Conservation (phyloP, 163 green algal species). For the Scenedesmus sp. region DNA sequence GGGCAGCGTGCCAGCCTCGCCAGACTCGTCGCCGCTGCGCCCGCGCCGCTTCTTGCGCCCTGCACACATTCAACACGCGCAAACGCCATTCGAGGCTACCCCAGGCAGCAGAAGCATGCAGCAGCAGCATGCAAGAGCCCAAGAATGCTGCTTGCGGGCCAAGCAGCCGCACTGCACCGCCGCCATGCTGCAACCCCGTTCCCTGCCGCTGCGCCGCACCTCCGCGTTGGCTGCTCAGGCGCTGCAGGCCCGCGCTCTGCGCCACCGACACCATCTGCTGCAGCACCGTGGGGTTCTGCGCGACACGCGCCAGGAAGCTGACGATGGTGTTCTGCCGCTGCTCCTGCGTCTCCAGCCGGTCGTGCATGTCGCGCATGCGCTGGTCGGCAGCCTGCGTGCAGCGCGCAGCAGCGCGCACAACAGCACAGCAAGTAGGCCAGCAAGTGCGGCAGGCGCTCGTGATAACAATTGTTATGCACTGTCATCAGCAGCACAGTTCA, state of each 20-base stretch:
- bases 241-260: slow-evolving; percentile 40
- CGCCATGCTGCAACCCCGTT: neutral
- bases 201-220: slow-evolving; percentile 17
- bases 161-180: neutral
- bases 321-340: slow-evolving; percentile 89
- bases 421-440: neutral
- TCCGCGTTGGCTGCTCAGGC: slow-evolving; percentile 1
- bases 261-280: slow-evolving; percentile 78
- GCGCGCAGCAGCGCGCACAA: neutral
- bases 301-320: slow-evolving; percentile 83
- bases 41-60: slow-evolving; percentile 48
- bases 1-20: neutral
- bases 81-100: too few species aligned
- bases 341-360: slow-evolving; percentile 82
- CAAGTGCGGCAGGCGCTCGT: neutral
- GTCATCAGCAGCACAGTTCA: neutral
- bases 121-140: too few species aligned
- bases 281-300: slow-evolving; percentile 89
- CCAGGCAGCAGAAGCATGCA: too few species aligned
- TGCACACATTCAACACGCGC: neutral
- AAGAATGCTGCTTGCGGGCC: neutral
- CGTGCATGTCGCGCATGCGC: slow-evolving; percentile 74
- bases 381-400: slow-evolving; percentile 60
- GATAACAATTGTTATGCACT: neutral
- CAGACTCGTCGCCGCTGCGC: slow-evolving; percentile 22